phyloP scores from a whole-genome alignment of 2,329 filamentous ascomycete species.

The Colletotrichum brevisporum region DNA sequence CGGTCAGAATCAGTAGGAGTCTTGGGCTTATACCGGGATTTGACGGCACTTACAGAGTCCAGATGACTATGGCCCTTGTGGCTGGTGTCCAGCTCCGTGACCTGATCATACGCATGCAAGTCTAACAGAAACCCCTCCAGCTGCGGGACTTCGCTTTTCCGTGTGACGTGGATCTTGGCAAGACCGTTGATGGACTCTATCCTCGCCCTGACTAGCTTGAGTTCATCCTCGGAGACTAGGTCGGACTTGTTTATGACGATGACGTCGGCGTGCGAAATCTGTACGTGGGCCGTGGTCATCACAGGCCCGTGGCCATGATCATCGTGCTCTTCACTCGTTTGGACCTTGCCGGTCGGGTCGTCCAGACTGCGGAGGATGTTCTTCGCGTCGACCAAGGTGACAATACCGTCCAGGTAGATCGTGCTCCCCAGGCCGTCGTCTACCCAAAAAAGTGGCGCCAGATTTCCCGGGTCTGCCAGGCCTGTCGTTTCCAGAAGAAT shows the following conservation, averaged over 20 bases:
- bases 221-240: conserved; percentile 78
- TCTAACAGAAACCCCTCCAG: conserved; percentile 91
- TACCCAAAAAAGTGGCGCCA: conserved; percentile 97
- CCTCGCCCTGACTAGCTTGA: conserved; percentile 77
- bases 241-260: conserved; percentile 96
- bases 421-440: conserved; percentile 95
- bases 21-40: conserved; percentile 26
- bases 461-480: conserved; percentile 93
- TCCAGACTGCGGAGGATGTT: conserved; percentile 89
- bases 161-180: conserved; percentile 86
- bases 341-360: conserved; percentile 71
- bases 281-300: conserved; percentile 93
- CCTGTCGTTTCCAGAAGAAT: conserved; percentile 97
- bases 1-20: conserved; percentile 37
- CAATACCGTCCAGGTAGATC: conserved; percentile 97
- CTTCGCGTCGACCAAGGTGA: conserved; percentile 95
- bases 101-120: conserved; percentile 91
- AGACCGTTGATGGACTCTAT: conserved; percentile 90
- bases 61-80: conserved; percentile 90
- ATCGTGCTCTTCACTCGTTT: conserved; percentile 49
- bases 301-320: conserved; percentile 73
- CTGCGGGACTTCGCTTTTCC: conserved; percentile 82
- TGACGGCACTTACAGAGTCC: conserved; percentile 76
- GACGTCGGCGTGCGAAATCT: conserved; percentile 97
- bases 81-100: conserved; percentile 79